Evolutionary conservation across 2,329 filamentous ascomycete species (phyloP).

Genomic region (Arthrobotrys megalospora): DNA sequence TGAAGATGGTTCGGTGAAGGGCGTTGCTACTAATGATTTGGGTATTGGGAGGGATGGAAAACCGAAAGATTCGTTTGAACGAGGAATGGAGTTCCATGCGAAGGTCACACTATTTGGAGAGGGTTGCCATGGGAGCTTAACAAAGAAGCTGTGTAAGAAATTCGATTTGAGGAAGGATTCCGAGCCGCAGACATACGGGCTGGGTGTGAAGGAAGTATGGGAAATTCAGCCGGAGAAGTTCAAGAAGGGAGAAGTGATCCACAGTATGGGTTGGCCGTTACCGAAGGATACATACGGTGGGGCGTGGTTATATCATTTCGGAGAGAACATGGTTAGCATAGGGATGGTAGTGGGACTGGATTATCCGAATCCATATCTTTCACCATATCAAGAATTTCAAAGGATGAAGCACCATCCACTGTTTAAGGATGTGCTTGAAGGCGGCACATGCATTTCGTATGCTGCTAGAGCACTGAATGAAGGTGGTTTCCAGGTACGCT

Average conservation of each 20-base stretch:
- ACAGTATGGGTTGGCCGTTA: conserved; percentile 94
- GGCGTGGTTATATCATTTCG: conserved; percentile 99
- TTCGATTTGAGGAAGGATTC: conserved; percentile 90
- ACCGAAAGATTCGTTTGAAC: conserved; percentile 90
- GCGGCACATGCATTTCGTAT: conserved; percentile 97
- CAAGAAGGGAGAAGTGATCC: conserved; percentile 84
- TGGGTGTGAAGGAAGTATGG: conserved; percentile 98
- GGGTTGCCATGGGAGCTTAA: conserved; percentile 94
- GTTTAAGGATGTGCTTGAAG: conserved; percentile 88
- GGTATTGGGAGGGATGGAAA: conserved; percentile 86
- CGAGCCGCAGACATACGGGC: conserved; percentile 93
- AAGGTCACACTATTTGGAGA: conserved; percentile 91
- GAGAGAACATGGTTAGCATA: conserved; percentile 93
- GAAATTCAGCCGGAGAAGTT: conserved; percentile 95
- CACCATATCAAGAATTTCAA: conserved; percentile 96
- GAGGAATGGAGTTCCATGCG: conserved; percentile 98
- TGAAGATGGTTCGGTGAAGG: conserved; percentile 87
- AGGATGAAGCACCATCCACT: conserved; percentile 98
- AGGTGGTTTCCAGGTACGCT: conserved; percentile 82
- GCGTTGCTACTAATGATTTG: conserved; percentile 95
- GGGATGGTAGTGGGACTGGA: conserved; percentile 94
- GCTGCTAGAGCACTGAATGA: conserved; percentile 92
- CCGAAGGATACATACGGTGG: conserved; percentile 92
- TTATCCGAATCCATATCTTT: conserved; percentile 96
- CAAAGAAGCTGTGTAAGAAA: conserved; percentile 94